Conservation (phyloP, 2,329 filamentous ascomycete genomes). For the Neoarthrinium moseri region DNA sequence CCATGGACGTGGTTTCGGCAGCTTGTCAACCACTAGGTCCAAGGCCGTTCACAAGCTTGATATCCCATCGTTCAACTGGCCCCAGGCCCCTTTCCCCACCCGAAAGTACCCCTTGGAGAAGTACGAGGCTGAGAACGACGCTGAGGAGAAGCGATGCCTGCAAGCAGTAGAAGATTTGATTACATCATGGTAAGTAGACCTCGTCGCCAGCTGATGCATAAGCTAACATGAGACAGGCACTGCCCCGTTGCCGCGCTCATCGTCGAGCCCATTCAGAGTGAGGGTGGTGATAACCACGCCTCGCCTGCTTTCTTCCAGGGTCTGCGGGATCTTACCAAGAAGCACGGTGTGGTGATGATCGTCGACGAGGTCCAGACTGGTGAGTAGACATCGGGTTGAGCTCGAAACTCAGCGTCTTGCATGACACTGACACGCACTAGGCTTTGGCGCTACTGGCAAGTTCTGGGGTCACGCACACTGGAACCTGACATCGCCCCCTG, state of each 20-base stretch:
- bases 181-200: slow-evolving; percentile 24
- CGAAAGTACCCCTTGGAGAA: slow-evolving; percentile 85
- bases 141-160: slow-evolving; percentile 76
- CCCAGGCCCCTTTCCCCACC: slow-evolving; percentile 79
- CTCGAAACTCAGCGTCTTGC: neutral
- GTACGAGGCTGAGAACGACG: slow-evolving; percentile 74
- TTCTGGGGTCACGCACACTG: slow-evolving; percentile 98
- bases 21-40: slow-evolving; percentile 82
- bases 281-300: slow-evolving; percentile 93
- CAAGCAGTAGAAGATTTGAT: slow-evolving; percentile 82
- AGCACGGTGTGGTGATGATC: slow-evolving; percentile 78
- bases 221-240: slow-evolving; percentile 58
- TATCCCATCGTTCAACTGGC: slow-evolving; percentile 94
- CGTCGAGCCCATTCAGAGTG: slow-evolving; percentile 88
- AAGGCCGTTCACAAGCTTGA: slow-evolving; percentile 95
- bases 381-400: slow-evolving; percentile 38
- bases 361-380: slow-evolving; percentile 95
- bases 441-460: slow-evolving; percentile 79
- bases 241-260: slow-evolving; percentile 77
- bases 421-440: neutral
- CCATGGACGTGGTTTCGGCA: slow-evolving; percentile 87
- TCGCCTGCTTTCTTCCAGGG: slow-evolving; percentile 83
- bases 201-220: neutral
- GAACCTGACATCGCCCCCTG: slow-evolving; percentile 74
- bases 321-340: slow-evolving; percentile 74